These are phyloP conservation scores for Cyberlindnera sargentensis DNA, from an alignment of 805 yeast genomes.

Conservation along the genomic window DNA sequence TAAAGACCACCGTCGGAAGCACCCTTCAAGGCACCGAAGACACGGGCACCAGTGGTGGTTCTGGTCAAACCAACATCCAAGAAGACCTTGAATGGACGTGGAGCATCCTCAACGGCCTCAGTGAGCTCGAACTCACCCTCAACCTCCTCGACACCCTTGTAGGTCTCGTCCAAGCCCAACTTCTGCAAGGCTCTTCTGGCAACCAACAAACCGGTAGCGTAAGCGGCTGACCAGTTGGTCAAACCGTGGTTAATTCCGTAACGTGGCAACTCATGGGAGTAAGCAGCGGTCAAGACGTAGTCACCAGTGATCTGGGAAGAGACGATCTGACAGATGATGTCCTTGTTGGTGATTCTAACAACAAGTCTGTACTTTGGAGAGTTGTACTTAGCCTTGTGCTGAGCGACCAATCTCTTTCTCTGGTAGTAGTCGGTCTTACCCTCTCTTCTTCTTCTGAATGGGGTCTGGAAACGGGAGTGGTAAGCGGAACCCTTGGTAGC, in stretches of 20 bases:
- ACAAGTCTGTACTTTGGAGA: slow-evolving; percentile 99
- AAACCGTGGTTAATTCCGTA: slow-evolving; percentile 98
- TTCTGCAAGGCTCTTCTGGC: slow-evolving; percentile 99
- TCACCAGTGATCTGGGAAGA: slow-evolving; percentile 98
- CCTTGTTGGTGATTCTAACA: slow-evolving; percentile 99
- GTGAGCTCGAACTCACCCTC: slow-evolving; percentile 98
- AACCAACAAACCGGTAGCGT: slow-evolving; percentile 95
- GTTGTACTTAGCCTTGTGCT: slow-evolving; percentile 99
- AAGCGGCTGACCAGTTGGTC: slow-evolving; percentile 99
- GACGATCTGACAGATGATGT: slow-evolving; percentile 95
- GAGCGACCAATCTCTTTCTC: slow-evolving; percentile 98
- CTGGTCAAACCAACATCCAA: slow-evolving; percentile 99
- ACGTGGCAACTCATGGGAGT: slow-evolving; percentile 96
- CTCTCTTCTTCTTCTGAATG: slow-evolving; percentile 99
- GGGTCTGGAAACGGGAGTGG: slow-evolving; percentile 99
- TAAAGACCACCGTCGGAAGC: slow-evolving; percentile 99
- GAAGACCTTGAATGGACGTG: slow-evolving; percentile 99
- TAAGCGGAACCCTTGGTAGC: slow-evolving; percentile 79
- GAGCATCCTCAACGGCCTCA: slow-evolving; percentile 98
- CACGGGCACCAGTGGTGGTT: slow-evolving; percentile 99
- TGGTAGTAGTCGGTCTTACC: slow-evolving; percentile 99
- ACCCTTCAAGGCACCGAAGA: slow-evolving; percentile 99
- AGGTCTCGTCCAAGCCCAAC: slow-evolving; percentile 97
- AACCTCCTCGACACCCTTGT: slow-evolving; percentile 97
- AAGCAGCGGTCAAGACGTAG: slow-evolving; percentile 92